Base-by-base conservation (phyloP, 2,329 filamentous ascomycete genomes). In the Purpureocillium lavendulum region DNA sequence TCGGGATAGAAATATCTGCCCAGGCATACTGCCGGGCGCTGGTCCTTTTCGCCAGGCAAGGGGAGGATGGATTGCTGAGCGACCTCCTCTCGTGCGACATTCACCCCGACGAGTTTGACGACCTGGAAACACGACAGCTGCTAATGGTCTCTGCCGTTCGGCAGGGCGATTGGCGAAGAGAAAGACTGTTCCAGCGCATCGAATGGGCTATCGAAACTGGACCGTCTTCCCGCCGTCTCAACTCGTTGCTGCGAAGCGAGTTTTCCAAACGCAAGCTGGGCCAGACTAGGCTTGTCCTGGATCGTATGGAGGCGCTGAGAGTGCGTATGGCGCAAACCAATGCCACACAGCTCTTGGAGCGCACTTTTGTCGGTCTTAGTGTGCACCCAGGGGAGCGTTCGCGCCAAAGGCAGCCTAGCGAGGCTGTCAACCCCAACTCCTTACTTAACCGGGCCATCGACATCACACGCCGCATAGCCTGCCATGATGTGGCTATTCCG, bases 11-110 rank as follows among this genome's bases (percentile, higher is more conserved):
- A 1, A 65, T 87, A 21, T 70, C 75, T 4, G 60, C 70, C 5
- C 80, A 76, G 4, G 70, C 74, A 3, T 95, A 87, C 53, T 73
- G 77, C 33, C 70, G 73, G 32, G 69, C 84, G 9, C 52, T 94
- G 5, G 67, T 75, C 31, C 73, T 77, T 40, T 75, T 92, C 41
- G 81, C 81, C 4, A 59, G 59, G 15, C 66, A 72, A 28, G 67
- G 71, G 24, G 70, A 82, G n/a, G 66, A 68, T 21, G 59, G 62
- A 3, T 57, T 71, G n/a, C 59, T 77, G 3, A 43, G 53, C 26
- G 59, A 64, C 28, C 55, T 78, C 10, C 45, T 76, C 7, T 50
- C 60, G 7, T 70, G 66, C 16, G 71, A 75, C 42, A 57, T 77
- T 16, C 73, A 77, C 43, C 73, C 73, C 1, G 70, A 75, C 26